Percentiles rank a stretch among this genome's conserved stretches.
These are phyloP conservation scores for Blumeriella jaapii DNA, from an alignment of 2,329 filamentous ascomycete genomes.

Conservation along the genomic window DNA sequence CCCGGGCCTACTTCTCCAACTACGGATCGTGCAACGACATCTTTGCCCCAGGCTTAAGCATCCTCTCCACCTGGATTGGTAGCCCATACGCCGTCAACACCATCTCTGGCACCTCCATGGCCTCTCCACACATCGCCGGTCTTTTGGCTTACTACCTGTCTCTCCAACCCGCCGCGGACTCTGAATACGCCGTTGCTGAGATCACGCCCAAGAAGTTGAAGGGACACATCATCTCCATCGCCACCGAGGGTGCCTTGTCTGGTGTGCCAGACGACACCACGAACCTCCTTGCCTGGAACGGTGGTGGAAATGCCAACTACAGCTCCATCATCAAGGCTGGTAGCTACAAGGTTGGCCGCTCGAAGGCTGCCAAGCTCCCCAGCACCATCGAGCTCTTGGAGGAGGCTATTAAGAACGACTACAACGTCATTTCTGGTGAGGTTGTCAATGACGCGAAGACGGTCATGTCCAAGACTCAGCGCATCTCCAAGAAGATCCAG, in stretches of 20 bases:
- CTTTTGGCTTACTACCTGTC: conserved; percentile 97
- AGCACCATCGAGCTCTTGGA: conserved; percentile 48
- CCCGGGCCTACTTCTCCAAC: conserved; percentile 99
- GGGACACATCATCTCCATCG: conserved; percentile 72
- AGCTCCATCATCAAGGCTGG: conserved; percentile 65
- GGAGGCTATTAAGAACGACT: conserved; percentile 46
- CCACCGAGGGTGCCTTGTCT: conserved; percentile 63
- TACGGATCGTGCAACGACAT: conserved; percentile 99
- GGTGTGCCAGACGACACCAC: conserved; percentile 78
- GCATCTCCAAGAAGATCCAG: conserved; percentile 52
- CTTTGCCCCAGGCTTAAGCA: conserved; percentile 94
- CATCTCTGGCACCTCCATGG: conserved; percentile 99
- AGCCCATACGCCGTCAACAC: conserved; percentile 94
- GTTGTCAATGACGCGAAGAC: conserved; percentile 42
- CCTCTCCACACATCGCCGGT: conserved; percentile 91
- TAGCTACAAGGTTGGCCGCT: conserved; percentile 49
- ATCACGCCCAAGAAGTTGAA: conserved; percentile 94
- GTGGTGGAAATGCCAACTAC: conserved; percentile 90
- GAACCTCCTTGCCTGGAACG: conserved; percentile 98
- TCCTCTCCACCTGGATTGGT: conserved; percentile 96
- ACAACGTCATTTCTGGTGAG: conserved; percentile 43
- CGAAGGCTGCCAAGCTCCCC: conserved; percentile 36
- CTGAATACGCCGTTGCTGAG: conserved; percentile 77
- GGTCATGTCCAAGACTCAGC: conserved; percentile 44
- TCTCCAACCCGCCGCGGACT: conserved; percentile 81